Evolutionary conservation across 2,329 filamentous ascomycete genomes (phyloP).

Genomic region (Cordyceps pruinosa): DNA sequence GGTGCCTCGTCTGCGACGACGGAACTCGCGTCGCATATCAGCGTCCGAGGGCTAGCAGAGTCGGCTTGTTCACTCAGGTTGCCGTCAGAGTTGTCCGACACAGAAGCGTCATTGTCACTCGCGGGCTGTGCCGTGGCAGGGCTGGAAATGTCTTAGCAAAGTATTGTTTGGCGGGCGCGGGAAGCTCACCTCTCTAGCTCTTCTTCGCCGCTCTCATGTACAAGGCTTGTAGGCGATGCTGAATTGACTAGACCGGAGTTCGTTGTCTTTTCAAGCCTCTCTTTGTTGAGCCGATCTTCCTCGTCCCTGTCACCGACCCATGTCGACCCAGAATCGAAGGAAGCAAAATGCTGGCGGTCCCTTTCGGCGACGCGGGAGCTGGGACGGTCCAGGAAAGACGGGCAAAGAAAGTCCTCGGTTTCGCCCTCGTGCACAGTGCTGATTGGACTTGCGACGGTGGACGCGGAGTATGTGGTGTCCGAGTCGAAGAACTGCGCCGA

Average conservation of each 20-base stretch:
- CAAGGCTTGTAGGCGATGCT: not conserved
- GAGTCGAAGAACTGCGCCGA: constrained; percentile 33
- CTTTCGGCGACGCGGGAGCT: not conserved
- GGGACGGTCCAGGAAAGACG: not conserved
- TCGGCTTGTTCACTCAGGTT: constrained; percentile 15
- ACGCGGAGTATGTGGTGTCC: constrained; percentile 31
- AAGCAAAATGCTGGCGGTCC: constrained; percentile 23
- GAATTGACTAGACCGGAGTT: not conserved
- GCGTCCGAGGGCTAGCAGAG: not conserved
- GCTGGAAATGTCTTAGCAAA: not conserved
- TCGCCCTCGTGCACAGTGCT: constrained; percentile 30
- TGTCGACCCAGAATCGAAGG: constrained; percentile 31
- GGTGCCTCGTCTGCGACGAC: constrained; percentile 25
- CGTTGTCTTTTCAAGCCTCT: not conserved
- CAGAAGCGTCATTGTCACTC: not conserved
- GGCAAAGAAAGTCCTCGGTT: not conserved
- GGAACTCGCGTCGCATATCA: constrained; percentile 9
- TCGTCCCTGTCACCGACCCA: constrained; percentile 33
- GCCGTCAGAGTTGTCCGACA: not conserved
- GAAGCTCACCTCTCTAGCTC: not conserved
- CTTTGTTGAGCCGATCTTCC: not conserved
- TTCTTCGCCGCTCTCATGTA: not conserved
- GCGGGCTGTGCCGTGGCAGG: not conserved
- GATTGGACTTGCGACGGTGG: constrained; percentile 29
- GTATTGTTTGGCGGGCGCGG: not conserved